Evolutionary conservation across 2,329 filamentous ascomycete genomes (phyloP), one percentile per base, ranked within the genome.

Genomic region (Lizonia empirigonia): DNA sequence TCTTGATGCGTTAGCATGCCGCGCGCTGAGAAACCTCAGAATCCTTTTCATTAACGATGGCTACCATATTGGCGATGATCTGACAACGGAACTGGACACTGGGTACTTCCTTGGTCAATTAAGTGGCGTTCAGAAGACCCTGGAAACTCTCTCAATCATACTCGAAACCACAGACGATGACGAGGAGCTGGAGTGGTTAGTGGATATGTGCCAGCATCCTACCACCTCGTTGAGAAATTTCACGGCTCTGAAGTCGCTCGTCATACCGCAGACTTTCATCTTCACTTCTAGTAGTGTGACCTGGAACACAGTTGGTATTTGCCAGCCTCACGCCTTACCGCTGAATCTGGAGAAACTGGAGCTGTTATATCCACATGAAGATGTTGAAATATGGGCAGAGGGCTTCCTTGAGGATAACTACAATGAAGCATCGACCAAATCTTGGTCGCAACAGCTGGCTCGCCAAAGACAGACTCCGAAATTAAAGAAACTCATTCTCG

Each of bases 1-100:
- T 2, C 51, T 67, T 15, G 58, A 62, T 24, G 62, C 64, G 3
- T 40, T 67, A 26, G 58, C 45, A 15, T 67, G 57, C 36, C 34
- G 29, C 7, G 20, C 20, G 2, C 37, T 67, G 16, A 50, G n/a
- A 4, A 53, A 35, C 18, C 57, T 67, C 12, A 55, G 49, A 10
- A 45, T 67, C 5, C 32, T 46, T 2, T 42, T 65, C 32, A 53
- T 56, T 22, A 59, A 63, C 26, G 59, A 64, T 13, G 54, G 50
- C 6, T 59, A 62, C 23, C 55, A 57, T 15, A 37, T 58, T 13
- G 36, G 44, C n/a, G 53, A 61, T 16, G 54, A 55, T 7, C 27
- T 51, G 15, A 44, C 40, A 10, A 57, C 59, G 1, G 36, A 51
- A 10, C 47, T 63, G 15, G 40, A 56, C 18, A 37, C 44, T n/a